Percentiles rank a stretch among this genome's conserved stretches.
phyloP scores from a whole-genome alignment of 345 rosid species.

The Camelina hispida region DNA sequence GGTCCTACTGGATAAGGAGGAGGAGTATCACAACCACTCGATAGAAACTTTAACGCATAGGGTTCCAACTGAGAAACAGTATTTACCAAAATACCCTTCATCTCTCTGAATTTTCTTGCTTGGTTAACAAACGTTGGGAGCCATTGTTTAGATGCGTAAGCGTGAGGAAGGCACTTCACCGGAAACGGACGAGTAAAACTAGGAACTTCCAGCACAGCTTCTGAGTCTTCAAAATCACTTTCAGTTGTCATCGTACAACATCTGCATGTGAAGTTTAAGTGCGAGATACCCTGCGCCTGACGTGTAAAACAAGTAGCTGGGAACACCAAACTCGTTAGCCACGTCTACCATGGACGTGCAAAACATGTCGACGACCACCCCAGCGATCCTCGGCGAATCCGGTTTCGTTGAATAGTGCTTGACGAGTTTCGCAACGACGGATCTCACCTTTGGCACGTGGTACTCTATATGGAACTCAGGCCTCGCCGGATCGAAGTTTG shows the following conservation, averaged over 20 bases:
- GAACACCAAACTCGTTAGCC: constrained; percentile 48
- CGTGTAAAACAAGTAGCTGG: constrained; percentile 56
- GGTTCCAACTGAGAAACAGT: constrained; percentile 52
- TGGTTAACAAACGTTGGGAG: fast-evolving
- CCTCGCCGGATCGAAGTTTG: not conserved
- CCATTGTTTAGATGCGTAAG: not conserved
- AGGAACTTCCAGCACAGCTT: constrained; percentile 41
- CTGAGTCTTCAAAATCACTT: constrained; percentile 42
- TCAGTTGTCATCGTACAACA: constrained; percentile 29
- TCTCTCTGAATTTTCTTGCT: constrained; percentile 28
- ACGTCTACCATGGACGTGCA: constrained; percentile 54
- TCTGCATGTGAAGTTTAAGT: constrained; percentile 31
- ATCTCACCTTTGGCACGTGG: constrained; percentile 41
- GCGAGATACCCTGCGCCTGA: constrained; percentile 45
- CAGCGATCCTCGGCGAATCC: constrained; percentile 45
- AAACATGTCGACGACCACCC: constrained; percentile 59
- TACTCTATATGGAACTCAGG: constrained; percentile 11
- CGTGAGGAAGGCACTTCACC: constrained; percentile 40
- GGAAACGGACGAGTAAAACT: constrained; percentile 46
- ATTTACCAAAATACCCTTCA: constrained; percentile 52
- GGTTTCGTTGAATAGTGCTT: not conserved
- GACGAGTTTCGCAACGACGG: constrained; percentile 24
- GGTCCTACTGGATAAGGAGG: too few species aligned
- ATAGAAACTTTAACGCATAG: not conserved
- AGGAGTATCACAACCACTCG: too few species aligned